Conservation (phyloP, 2,329 filamentous ascomycete species). For the Diaporthe eres region DNA sequence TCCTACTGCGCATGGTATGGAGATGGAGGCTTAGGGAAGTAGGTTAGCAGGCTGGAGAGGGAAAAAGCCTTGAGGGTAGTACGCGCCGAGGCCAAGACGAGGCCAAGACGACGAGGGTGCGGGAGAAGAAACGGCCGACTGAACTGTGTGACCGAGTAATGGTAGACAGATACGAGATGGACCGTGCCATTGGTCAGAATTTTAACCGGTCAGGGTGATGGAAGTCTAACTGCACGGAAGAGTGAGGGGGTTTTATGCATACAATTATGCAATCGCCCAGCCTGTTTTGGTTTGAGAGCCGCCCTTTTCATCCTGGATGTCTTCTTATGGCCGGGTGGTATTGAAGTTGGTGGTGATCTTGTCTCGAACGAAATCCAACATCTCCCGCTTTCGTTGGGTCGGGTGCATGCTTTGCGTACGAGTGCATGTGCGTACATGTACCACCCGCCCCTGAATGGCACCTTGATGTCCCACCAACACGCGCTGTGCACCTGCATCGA, state of each 20-base stretch:
- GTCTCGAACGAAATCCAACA: too few species aligned
- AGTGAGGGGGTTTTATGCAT: conserved; percentile 26
- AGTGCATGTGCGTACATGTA: conserved; percentile 15
- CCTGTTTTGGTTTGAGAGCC: conserved; percentile 3
- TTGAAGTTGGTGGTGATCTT: neutral
- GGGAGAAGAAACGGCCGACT: neutral
- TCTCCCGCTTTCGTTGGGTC: neutral
- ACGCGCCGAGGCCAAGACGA: neutral
- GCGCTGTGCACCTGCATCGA: neutral
- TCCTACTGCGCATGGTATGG: neutral
- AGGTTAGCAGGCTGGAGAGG: too few species aligned
- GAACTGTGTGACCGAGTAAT: conserved; percentile 8
- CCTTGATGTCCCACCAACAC: conserved; percentile 1
- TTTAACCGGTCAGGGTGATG: conserved; percentile 6
- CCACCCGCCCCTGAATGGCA: conserved; percentile 5
- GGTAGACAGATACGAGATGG: conserved; percentile 7
- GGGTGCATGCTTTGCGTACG: neutral
- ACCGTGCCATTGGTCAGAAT: conserved; percentile 7
- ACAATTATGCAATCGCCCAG: conserved; percentile 15
- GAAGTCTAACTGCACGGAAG: neutral
- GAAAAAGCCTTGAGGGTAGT: neutral
- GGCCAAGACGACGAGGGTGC: neutral
- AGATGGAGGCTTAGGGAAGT: neutral
- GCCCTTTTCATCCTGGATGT: neutral
- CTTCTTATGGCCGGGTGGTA: neutral